Conservation (phyloP, 768 basidiomycete genomes). For the Collybiopsis luxurians region DNA sequence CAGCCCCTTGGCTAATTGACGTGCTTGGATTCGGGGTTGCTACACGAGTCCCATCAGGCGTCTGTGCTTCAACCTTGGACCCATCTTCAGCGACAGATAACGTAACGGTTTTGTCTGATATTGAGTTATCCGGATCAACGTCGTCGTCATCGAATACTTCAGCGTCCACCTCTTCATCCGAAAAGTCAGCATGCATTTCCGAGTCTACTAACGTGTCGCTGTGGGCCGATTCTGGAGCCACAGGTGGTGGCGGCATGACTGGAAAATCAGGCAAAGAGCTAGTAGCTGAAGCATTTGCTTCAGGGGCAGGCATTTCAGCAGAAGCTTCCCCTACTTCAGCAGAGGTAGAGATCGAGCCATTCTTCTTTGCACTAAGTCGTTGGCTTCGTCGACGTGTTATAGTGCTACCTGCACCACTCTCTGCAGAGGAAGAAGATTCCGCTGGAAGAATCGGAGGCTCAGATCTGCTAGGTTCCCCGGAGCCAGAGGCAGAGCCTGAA, state of each 20-base stretch:
- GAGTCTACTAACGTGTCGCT: constrained; percentile 64
- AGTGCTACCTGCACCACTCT: constrained; percentile 32
- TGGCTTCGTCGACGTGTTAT: constrained; percentile 75
- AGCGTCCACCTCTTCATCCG: constrained; percentile 83
- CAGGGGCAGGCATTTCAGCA: constrained; percentile 11
- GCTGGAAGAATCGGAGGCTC: constrained; percentile 26
- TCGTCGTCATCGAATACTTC: constrained; percentile 85
- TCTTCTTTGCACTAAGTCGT: constrained; percentile 72
- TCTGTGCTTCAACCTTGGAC: constrained; percentile 92
- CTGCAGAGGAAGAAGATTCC: constrained; percentile 16
- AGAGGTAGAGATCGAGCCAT: constrained; percentile 8
- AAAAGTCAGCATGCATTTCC: constrained; percentile 70
- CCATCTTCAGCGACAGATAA: constrained; percentile 86
- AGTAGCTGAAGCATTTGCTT: background rate
- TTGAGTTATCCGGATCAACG: constrained; percentile 65
- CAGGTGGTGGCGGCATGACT: constrained; percentile 22
- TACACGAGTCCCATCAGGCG: constrained; percentile 93
- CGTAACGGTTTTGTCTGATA: constrained; percentile 82
- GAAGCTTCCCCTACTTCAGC: background rate
- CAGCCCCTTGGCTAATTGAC: constrained; percentile 32
- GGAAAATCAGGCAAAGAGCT: constrained; percentile 16
- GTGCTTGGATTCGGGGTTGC: constrained; percentile 71
- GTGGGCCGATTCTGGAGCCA: constrained; percentile 38
- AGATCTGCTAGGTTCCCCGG: constrained; percentile 22
- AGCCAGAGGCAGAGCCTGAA: constrained; percentile 33